These are phyloP conservation scores for Prunus fruticosa DNA, from an alignment of 306 rosid species.

Conservation along the genomic window DNA sequence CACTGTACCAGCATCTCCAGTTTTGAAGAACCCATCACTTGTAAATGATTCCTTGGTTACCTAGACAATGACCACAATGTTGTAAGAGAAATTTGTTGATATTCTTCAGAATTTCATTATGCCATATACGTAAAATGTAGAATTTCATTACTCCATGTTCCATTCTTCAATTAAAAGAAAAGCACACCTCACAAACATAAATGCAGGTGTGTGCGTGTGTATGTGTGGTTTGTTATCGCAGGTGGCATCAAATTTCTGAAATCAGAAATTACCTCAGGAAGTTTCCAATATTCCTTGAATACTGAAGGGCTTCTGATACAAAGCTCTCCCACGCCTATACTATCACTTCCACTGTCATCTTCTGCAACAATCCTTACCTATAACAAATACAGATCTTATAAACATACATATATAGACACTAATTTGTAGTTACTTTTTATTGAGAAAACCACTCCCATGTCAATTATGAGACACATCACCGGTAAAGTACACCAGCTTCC, in stretches of 20 bases:
- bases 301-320: constrained; percentile 74
- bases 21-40: constrained; percentile 80
- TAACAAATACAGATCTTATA: constrained; percentile 7
- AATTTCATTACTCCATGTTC: background rate
- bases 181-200: background rate
- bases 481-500: background rate
- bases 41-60: constrained; percentile 71
- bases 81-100: background rate
- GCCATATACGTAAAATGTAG: background rate
- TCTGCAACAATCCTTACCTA: constrained; percentile 67
- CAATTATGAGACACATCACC: background rate
- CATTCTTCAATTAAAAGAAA: background rate
- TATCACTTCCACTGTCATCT: constrained; percentile 35
- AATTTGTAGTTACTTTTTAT: constrained; percentile 1
- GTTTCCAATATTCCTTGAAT: constrained; percentile 90
- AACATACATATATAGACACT: background rate
- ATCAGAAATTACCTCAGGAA: constrained; percentile 64
- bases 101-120: background rate
- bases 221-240: background rate
- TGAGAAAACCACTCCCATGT: constrained; percentile 3
- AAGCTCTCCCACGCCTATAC: constrained; percentile 61
- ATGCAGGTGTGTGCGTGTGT: background rate
- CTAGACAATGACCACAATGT: constrained; percentile 33
- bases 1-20: constrained; percentile 87
- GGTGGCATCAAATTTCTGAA: background rate